Evolutionary conservation across 1,284 basidiomycete species (phyloP), one percentile per base, ranked within the genome.

Genomic region (Rhodotorula sp.): DNA sequence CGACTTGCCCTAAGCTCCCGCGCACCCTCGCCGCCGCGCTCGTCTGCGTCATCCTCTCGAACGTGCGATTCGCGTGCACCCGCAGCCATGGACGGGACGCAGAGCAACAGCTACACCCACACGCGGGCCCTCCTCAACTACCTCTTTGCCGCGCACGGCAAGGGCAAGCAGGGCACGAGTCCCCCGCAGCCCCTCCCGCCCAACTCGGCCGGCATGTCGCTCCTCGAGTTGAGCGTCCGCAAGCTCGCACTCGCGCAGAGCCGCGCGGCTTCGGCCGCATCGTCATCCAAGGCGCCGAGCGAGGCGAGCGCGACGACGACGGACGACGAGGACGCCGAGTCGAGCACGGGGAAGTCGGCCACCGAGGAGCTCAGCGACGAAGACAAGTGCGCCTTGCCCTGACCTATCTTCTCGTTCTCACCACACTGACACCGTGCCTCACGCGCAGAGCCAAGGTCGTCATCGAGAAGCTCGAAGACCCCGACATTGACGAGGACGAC

Each of bases 401-500:
- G 7, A 19, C 27, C 13, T 17, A 9, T 7, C 13, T 44, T 2
- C 23, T 13, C 19, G 5, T 3, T 7, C 4, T 5, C 7, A 12
- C 17, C 23, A 34, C 10, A 1, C 60, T 61, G 34, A 54, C 44
- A 10, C 41, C 8, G 34, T 1, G 4, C 25, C 42, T 1, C 45
- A 7, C 23, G 23, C 52, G 46, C 61, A 78, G 76, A 53, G 61
- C 68, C 12, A 68, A 60, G 10, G 45, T 64, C 54, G 70, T 79
- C 19, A 46, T 79, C 41, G 60, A 69, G 0, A 58, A 78, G 56
- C 72, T 79, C 19, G 68, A 66, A 44, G 71, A 77, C 60, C 60
- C 68, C 3, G 46, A 52, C 12, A 67, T 79, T 12, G 76, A 75
- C 42, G 78, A 79, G 53, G 78, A 79, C 23, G 78, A 79, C 72